Evolutionary conservation across 1,284 basidiomycete species (phyloP), one percentile per base, ranked within the genome.

Genomic region (Tetrapyrgos nigripes): DNA sequence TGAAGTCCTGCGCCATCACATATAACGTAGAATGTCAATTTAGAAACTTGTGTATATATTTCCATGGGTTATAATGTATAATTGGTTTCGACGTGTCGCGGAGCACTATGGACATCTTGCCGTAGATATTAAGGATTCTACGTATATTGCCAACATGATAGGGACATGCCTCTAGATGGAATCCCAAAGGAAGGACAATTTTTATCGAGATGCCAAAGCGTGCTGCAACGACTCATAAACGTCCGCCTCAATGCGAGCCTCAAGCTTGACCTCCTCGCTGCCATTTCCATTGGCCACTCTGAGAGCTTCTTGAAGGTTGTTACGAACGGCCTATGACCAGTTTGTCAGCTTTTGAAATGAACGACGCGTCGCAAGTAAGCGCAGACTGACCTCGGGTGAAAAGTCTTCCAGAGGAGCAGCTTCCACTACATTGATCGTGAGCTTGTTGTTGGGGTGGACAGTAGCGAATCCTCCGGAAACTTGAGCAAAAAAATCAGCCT

Each of bases 391-490:
- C 83, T 97, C 95, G 21, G 83, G 66, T 2, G 95, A 96, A 79
- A 97, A 98, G 56, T 90, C 83, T 62, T 97, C 96, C 33, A 99
- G 81, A 47, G 94, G 89, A 69, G 96, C 97, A 62, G 93, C 97
- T 83, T 99, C 97, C 56, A 99, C 91, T 62, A 92, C 95, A 79
- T 99, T 99, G 76, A 99, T 92, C 46, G 97, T 98, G 60, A 99
- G 83, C 68, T 86, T 89, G 86, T 98, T 99, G 83, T 96, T 96
- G 53, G 95, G 94, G 79, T 99, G 97, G 52, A 99, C 94, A 60
- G 93, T 98, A 57, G 97, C 97, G 74, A 99, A 98, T 60, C 97
- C 97, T 64, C 94, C 92, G 59, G 97, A 98, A 55, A 95, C 97
- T 98, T 67, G 21, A 28, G 23, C 29, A 31, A 59, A 1, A 57